phyloP scores from a whole-genome alignment of 129 eudicot genomes.

The Flaveria sonorensis region DNA sequence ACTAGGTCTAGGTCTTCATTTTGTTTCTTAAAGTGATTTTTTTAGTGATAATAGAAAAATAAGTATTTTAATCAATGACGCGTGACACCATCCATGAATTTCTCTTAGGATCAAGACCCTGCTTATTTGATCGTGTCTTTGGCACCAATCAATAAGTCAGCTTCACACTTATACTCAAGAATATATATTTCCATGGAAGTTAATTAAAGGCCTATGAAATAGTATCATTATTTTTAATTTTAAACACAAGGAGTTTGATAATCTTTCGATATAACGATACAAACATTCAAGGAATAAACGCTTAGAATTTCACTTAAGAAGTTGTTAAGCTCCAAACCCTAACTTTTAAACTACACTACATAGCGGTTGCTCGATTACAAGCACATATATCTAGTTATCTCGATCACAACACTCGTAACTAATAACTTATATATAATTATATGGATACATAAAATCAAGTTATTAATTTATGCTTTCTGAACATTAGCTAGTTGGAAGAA shows the following conservation, averaged over 20 bases:
- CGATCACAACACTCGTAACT: neutral
- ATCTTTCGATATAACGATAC: neutral
- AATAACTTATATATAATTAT: neutral
- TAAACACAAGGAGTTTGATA: neutral
- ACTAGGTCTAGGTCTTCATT: no score
- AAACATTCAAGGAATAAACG: neutral
- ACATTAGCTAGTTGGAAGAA: constrained; percentile 78
- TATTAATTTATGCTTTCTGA: constrained; percentile 42
- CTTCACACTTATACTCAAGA: no score
- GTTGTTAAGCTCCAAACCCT: constrained; percentile 1
- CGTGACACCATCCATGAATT: no score
- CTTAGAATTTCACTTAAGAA: neutral
- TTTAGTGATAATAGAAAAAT: no score
- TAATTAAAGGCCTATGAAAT: no score
- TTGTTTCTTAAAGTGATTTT: no score
- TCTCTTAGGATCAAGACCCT: no score
- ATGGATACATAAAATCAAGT: neutral
- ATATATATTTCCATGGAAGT: no score
- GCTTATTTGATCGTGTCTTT: no score
- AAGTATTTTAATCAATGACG: no score
- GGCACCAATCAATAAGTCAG: no score
- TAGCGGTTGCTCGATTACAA: constrained; percentile 1
- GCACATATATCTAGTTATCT: neutral
- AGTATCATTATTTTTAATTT: no score
- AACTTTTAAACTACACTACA: neutral